Base-by-base conservation (phyloP, 306 rosid genomes). In the Geum urbanum region DNA sequence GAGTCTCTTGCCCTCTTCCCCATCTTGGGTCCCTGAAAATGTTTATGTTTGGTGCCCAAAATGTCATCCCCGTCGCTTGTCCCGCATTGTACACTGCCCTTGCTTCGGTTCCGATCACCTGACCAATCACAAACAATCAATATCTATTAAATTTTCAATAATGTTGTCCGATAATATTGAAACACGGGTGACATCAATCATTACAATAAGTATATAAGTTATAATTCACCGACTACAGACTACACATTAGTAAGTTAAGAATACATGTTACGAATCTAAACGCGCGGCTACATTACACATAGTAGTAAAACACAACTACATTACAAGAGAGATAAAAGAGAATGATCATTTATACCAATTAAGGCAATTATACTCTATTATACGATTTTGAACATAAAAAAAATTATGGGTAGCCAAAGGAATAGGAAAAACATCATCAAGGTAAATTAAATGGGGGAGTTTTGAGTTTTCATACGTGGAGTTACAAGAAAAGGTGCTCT, bases 1-100 rank as follows among this genome's bases (percentile, higher is more conserved):
- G 87, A 5, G 99, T 94, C 65, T 94, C 99, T 74, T 94, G 97
- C 13, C 99, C 99, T 78, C 99, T 83, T 0, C 99, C 97, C 99
- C 97, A 94, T 74, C 99, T 78, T 1, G 97, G 99, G 46, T 94
- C 99, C 60, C 99, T 91, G 45, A 85, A 94, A 13, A 94, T 86
- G 83, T 94, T 94, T 0, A 94, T 91, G 62, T 94, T 94, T 0
- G 99, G 99, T 20, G 99, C 92, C 99, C 97, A 94, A 59, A 94
- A 94, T 5, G 97, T 94, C 87, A 94, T 80, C 27, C 99, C 99
- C 24, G 0, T 63, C 0, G 97, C 87, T 71, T 94, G 91, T 8
- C 96, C 97, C 0, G 78, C 92, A 82, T 94, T 94, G 76, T 88
- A 94, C 8, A 91, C 66, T 0, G 92, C 97, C 49, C 99, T 80